Conservation (phyloP, 495 filamentous ascomycete genomes). For the Geopyxis carbonaria region DNA sequence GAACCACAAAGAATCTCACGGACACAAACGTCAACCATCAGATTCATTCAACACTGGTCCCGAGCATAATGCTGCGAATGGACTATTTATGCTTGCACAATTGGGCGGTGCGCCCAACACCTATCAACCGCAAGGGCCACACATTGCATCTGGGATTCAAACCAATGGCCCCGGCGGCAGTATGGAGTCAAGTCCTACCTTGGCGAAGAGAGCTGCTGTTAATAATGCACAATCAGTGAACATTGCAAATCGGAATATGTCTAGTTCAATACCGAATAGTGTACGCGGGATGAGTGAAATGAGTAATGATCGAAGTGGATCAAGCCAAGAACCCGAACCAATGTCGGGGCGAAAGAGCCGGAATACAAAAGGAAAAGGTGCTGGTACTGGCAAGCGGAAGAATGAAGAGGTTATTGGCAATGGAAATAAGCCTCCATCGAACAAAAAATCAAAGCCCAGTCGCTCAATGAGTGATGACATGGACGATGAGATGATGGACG, state of each 20-base stretch:
- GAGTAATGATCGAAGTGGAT: constrained; percentile 49
- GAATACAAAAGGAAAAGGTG: constrained; percentile 30
- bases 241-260: constrained; percentile 13
- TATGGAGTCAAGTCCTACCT: constrained; percentile 20
- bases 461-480: constrained; percentile 27
- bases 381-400: constrained; percentile 54
- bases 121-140: neutral
- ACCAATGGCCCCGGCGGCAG: no score
- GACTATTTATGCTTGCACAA: constrained; percentile 78
- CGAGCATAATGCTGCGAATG: constrained; percentile 85
- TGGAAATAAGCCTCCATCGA: constrained; percentile 41
- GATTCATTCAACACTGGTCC: constrained; percentile 21
- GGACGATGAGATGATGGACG: constrained; percentile 31
- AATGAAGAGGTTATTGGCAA: constrained; percentile 46
- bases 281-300: constrained; percentile 47
- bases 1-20: neutral
- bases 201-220: constrained; percentile 25
- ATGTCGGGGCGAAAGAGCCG: constrained; percentile 4
- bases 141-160: neutral
- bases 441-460: constrained; percentile 56
- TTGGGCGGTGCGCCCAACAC: constrained; percentile 12
- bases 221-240: constrained; percentile 21
- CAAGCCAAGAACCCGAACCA: constrained; percentile 56
- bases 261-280: constrained; percentile 27
- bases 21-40: constrained; percentile 13